Conservation (phyloP, 2,329 filamentous ascomycete species). For the Sphaceloma murrayae region DNA sequence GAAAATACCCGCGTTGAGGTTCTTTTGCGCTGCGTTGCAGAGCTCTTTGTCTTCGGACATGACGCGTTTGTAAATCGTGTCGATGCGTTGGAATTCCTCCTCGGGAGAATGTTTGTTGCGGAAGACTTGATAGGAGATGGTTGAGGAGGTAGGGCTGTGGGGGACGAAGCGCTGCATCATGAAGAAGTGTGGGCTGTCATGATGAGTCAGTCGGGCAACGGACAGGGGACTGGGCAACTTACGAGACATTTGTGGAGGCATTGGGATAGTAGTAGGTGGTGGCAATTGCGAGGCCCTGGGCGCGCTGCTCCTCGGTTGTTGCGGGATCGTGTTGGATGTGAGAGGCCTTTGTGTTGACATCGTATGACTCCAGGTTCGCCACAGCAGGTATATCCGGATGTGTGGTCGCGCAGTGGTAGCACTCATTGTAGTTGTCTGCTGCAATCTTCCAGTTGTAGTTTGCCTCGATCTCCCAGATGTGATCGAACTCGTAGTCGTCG, state of each 20-base stretch:
- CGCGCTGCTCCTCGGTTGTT: conserved; percentile 40
- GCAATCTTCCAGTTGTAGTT: conserved; percentile 53
- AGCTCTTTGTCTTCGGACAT: conserved; percentile 57
- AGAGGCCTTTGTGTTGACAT: conserved; percentile 39
- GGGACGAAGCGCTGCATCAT: conserved; percentile 56
- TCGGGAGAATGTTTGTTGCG: conserved; percentile 52
- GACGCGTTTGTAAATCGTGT: conserved; percentile 52
- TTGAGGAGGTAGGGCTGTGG: conserved; percentile 39
- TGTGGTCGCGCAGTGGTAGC: conserved; percentile 51
- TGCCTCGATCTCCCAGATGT: conserved; percentile 48
- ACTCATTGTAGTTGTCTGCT: conserved; percentile 57
- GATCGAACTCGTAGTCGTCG: conserved; percentile 48
- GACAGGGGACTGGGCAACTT: conserved; percentile 23
- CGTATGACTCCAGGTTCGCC: conserved; percentile 46
- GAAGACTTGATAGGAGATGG: conserved; percentile 55
- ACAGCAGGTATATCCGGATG: conserved; percentile 48
- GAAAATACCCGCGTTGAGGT: conserved; percentile 53
- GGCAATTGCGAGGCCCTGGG: conserved; percentile 36
- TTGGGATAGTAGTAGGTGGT: conserved; percentile 42
- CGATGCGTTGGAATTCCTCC: conserved; percentile 48
- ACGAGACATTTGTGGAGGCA: conserved; percentile 41
- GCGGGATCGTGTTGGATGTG: conserved; percentile 40
- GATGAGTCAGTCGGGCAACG: conserved; percentile 13
- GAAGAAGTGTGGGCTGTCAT: conserved; percentile 49
- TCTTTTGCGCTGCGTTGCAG: conserved; percentile 50